These are phyloP conservation scores for Pseudogymnoascus sp. DNA, from an alignment of 2,329 filamentous ascomycete genomes.

Conservation along the genomic window DNA sequence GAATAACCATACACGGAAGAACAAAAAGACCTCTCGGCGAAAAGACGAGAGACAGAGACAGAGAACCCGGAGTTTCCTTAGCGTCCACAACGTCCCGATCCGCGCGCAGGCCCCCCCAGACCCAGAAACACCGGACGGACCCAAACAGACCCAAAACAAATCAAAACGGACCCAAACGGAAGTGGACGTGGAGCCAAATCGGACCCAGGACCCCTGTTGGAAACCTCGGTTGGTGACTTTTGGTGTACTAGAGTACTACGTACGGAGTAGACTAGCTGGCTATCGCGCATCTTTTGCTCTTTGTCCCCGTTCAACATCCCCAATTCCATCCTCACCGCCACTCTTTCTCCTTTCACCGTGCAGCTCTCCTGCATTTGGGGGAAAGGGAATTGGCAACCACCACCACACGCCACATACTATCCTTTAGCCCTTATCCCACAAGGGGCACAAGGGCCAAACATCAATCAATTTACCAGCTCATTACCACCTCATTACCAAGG, in stretches of 20 bases:
- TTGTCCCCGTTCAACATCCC: background rate
- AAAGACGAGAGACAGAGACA: no score
- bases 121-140: background rate
- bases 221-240: background rate
- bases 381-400: background rate
- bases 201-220: background rate
- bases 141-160: background rate
- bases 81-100: slow-evolving; percentile 1
- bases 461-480: background rate
- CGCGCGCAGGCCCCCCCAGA: background rate
- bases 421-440: background rate
- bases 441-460: background rate
- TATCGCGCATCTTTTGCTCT: background rate
- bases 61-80: background rate
- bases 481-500: background rate
- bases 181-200: background rate
- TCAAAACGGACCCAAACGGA: background rate
- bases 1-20: background rate
- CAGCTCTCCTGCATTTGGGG: background rate
- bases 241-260: no score
- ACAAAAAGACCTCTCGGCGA: background rate
- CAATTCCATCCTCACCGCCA: slow-evolving; percentile 2
- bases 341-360: slow-evolving; percentile 1
- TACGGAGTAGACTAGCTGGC: background rate
- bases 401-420: background rate